These are phyloP conservation scores for Striga hermonthica DNA, from an alignment of 305 asterid genomes.

Conservation along the genomic window DNA sequence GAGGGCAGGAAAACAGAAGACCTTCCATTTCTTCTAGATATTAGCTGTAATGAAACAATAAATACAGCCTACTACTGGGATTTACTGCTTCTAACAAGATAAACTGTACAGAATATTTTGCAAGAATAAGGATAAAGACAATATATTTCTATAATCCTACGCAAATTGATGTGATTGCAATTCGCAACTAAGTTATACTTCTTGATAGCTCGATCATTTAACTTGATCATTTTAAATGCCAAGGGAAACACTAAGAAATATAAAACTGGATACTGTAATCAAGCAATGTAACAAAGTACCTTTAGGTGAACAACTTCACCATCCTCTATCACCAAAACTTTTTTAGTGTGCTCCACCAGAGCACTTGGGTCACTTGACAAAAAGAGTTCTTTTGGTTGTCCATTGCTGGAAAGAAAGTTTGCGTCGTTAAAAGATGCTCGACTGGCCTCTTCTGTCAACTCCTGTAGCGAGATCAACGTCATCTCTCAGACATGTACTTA, in stretches of 20 bases:
- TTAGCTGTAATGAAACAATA: slow-evolving; percentile 9
- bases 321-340: slow-evolving; percentile 84
- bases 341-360: slow-evolving; percentile 93
- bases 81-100: too few relatives aligned
- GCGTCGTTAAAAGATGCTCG: slow-evolving; percentile 50
- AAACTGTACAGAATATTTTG: too few relatives aligned
- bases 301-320: slow-evolving; percentile 91
- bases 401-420: slow-evolving; percentile 66
- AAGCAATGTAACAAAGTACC: slow-evolving; percentile 45
- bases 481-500: slow-evolving; percentile 23
- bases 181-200: slow-evolving; percentile 2
- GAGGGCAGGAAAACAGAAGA: neutral
- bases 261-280: neutral
- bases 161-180: neutral
- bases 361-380: slow-evolving; percentile 97
- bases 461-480: slow-evolving; percentile 47
- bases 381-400: slow-evolving; percentile 77
- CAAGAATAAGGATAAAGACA: too few relatives aligned
- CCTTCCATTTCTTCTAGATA: slow-evolving; percentile 18
- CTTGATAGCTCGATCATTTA: slow-evolving; percentile 5
- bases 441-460: slow-evolving; percentile 48
- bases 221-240: slow-evolving; percentile 16
- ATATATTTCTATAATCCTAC: too few relatives aligned
- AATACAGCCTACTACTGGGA: neutral
- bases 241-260: slow-evolving; percentile 1